Evolutionary conservation across 176 grass and related monocot genomes (phyloP).

Genomic region (Chrysopogon serrulatus): DNA sequence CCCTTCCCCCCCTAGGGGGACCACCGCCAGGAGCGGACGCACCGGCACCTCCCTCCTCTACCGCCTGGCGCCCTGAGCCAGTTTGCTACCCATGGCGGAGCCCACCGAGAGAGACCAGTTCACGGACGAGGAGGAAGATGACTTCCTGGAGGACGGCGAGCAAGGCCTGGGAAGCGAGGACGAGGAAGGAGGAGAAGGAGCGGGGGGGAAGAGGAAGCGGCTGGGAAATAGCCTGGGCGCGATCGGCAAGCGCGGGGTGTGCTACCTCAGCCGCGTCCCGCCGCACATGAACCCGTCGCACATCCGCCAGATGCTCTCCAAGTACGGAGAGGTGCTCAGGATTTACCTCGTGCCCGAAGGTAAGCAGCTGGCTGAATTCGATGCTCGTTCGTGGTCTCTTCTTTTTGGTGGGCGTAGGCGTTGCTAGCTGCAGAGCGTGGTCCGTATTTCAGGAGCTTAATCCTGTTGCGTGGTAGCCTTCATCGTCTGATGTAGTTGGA

Average conservation of each 20-base stretch:
- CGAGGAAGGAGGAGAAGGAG: neutral
- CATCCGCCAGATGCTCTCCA: slow-evolving; percentile 84
- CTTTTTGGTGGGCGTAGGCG: neutral
- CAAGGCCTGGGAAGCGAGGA: slow-evolving; percentile 12
- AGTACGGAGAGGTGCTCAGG: slow-evolving; percentile 77
- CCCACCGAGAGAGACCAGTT: slow-evolving; percentile 1
- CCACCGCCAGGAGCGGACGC: neutral
- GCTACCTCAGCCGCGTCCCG: slow-evolving; percentile 88
- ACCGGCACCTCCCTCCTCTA: neutral
- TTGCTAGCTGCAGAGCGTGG: neutral
- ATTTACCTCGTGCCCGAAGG: slow-evolving; percentile 88
- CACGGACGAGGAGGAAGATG: slow-evolving; percentile 12
- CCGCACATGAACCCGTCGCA: slow-evolving; percentile 92
- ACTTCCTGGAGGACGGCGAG: neutral
- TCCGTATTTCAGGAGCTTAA: neutral
- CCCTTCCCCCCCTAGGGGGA: neutral
- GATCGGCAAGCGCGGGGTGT: slow-evolving; percentile 62
- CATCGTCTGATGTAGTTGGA: neutral
- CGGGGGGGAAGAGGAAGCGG: slow-evolving; percentile 26
- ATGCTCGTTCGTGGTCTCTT: neutral
- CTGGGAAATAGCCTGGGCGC: slow-evolving; percentile 9
- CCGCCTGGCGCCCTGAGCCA: neutral
- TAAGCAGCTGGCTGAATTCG: neutral
- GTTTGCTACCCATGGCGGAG: slow-evolving; percentile 18
- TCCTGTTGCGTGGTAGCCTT: neutral